A percentile compares a stretch with the other conserved stretches of the same genome.
These are phyloP conservation scores for Rhynchospora tenuis DNA, from an alignment of 176 grass and related monocot genomes.

Conservation along the genomic window DNA sequence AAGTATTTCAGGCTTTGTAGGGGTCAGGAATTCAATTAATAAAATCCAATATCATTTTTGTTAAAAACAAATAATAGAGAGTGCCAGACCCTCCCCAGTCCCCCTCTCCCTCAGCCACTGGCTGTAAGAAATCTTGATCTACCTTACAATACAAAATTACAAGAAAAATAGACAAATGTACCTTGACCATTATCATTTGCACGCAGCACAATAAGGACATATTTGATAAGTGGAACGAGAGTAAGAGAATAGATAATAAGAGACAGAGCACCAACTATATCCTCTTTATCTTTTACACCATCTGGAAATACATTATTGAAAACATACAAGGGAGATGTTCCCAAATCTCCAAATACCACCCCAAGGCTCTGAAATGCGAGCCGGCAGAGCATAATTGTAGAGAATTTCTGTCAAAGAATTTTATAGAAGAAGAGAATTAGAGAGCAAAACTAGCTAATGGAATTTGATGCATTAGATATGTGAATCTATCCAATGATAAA, in stretches of 20 bases:
- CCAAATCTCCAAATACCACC: slow-evolving; percentile 74
- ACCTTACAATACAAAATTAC: neutral
- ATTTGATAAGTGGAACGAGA: slow-evolving; percentile 76
- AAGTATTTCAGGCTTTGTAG: too few species aligned
- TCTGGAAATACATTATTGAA: slow-evolving; percentile 75
- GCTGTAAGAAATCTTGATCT: slow-evolving; percentile 14
- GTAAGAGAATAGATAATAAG: slow-evolving; percentile 86
- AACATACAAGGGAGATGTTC: slow-evolving; percentile 89
- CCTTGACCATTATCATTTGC: slow-evolving; percentile 91
- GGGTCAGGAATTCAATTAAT: too few species aligned
- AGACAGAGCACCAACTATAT: slow-evolving; percentile 79
- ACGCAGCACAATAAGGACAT: slow-evolving; percentile 69
- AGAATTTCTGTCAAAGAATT: slow-evolving; percentile 56
- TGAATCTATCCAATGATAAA: neutral
- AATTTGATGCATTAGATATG: neutral
- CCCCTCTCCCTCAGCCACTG: too few species aligned
- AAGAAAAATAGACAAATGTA: slow-evolving; percentile 23
- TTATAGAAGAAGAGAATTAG: slow-evolving; percentile 6
- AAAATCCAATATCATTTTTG: too few species aligned
- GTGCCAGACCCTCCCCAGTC: too few species aligned
- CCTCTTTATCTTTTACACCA: slow-evolving; percentile 50
- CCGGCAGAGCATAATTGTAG: slow-evolving; percentile 38
- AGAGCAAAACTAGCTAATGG: neutral
- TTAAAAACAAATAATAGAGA: too few species aligned
- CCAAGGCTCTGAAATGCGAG: slow-evolving; percentile 79